Base-by-base conservation (phyloP, 2,329 filamentous ascomycete genomes). In the Monilinia polystroma region DNA sequence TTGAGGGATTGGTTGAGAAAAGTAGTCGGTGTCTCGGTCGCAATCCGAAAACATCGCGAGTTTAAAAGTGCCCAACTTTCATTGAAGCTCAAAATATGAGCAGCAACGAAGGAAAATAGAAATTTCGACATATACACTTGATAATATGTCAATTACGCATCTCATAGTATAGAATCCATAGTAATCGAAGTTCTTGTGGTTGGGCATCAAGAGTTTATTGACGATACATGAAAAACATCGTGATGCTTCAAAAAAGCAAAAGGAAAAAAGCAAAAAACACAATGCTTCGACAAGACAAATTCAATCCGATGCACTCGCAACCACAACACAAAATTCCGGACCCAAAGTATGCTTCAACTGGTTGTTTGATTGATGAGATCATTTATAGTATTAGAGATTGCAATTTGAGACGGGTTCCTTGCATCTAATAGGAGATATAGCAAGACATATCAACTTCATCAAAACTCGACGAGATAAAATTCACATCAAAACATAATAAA, bases 141-240 rank as follows among this genome's bases (percentile, higher is more conserved):
- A 59, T 65, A 23, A 59, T 60, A 54, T 41, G 32, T 65, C 54
- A 59, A 65, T 59, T 65, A 23, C 32, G 45, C 45, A 65, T 52
- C 43, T 43, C 26, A 14, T 53, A 14, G 35, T 51, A 32, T 65
- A 60, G 12, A 53, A 52, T 38, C 41, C 20, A 45, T 56, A 53
- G 47, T 16, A 43, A 65, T 65, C 35, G 32, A 32, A 35, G 18
- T 1, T 23, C 4, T 1, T 52, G 20, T 53, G 23, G 54, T 60
- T 20, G 23, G 52, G 14, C 59, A 23, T 20, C 52, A 41, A 20
- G 29, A n/a, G 43, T 52, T 41, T 54, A 23, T 52, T 20, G 11
- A 59, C 23, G 54, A 59, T 49, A 57, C 29, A 26, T 58, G 23
- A 29, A 59, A 65, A 65, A 59, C n/a, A 60, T 65, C 43, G 53